Base-by-base conservation (phyloP, 306 rosid genomes). In the Quercus alba region DNA sequence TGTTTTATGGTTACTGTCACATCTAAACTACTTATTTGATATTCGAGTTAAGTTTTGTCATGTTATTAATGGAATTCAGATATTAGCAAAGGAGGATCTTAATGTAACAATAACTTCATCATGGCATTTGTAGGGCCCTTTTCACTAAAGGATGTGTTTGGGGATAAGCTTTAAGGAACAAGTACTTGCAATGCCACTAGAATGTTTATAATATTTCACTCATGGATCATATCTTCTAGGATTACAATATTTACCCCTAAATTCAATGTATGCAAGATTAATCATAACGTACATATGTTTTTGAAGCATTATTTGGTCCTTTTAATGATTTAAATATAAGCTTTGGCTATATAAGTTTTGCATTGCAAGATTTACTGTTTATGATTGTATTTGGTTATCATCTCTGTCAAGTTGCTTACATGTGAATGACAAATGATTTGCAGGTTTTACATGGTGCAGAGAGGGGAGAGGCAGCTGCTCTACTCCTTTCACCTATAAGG, bases 371-470 rank as follows among this genome's bases (percentile, higher is more conserved):
- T 49, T 5, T 15, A 19, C 41, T 11, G 52, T 2, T 51, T 56
- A 59, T 59, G 19, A 51, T 75, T 63, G 63, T 61, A 14, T 73
- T 31, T 56, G 52, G 44, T 17, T 77, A 13, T 58, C 69, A 49
- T 56, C 74, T 72, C 58, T 74, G 69, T 77, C 75, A 49, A 63
- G 72, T 62, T 75, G 44, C 84, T 67, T 69, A 31, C 74, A 3
- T 56, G 26, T 51, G 38, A 41, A 73, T 71, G 12, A 82, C 57
- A 73, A 74, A 82, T 77, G 18, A 67, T 64, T 84, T 89, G 78
- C 91, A 96, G 99, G 92, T 87, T 82, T 75, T 96, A 74, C 94
- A 92, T 64, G 99, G 99, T 33, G 92, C 90, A 10, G 98, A 96
- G 83, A 89, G 97, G 84, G 99, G 98, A 70, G 98, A 96, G 84